A percentile compares a stretch with the other conserved stretches of the same genome.
Evolutionary conservation across 441 rosid genomes (phyloP).

Genomic region (Adansonia grandidieri): DNA sequence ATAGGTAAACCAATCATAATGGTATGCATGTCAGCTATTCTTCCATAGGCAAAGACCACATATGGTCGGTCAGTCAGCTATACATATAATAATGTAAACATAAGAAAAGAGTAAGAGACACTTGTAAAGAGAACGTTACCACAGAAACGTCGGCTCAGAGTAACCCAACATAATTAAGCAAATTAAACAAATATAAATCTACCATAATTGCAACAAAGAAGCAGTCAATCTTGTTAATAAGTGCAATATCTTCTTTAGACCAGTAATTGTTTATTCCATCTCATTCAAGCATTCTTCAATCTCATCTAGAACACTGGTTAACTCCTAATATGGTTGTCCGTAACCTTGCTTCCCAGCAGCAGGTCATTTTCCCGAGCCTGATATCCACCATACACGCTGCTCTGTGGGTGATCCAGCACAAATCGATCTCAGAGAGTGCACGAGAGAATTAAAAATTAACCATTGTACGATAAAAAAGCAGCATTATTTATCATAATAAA

Average conservation of each 20-base stretch:
- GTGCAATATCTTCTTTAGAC: conserved; percentile 10
- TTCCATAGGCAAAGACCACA: neutral
- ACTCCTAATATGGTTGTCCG: neutral
- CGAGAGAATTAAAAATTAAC: neutral
- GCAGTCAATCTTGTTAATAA: conserved; percentile 18
- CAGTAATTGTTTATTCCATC: conserved; percentile 16
- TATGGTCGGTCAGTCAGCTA: neutral
- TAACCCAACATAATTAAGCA: conserved; percentile 2
- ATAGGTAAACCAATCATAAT: neutral
- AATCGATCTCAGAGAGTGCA: neutral
- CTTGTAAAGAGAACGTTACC: neutral
- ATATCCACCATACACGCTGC: neutral
- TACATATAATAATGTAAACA: neutral
- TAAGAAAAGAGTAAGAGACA: neutral
- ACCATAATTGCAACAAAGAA: conserved; percentile 16
- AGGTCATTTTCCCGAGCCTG: conserved; percentile 4
- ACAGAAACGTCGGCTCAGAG: neutral
- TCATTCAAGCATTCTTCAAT: conserved; percentile 22
- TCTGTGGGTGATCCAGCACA: neutral
- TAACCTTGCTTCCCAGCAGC: neutral
- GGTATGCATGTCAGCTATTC: neutral
- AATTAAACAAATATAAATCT: conserved; percentile 8
- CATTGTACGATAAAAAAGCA: neutral
- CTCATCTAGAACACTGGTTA: neutral
- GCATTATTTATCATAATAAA: neutral